Evolutionary conservation across 2,329 filamentous ascomycete genomes (phyloP).

Genomic region (Xylaria sp.): DNA sequence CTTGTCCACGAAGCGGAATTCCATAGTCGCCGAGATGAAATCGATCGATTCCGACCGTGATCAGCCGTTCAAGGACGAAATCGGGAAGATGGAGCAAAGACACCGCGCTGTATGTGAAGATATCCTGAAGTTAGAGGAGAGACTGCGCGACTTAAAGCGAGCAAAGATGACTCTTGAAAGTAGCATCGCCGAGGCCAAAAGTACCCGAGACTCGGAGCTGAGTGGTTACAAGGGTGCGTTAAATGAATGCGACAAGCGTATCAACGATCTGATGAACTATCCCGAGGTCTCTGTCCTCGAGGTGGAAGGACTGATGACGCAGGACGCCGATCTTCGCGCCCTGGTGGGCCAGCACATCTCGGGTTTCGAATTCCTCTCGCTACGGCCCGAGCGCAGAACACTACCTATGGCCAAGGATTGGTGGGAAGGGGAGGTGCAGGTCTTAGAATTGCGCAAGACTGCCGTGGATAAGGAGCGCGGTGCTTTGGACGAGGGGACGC

Average conservation of each 20-base stretch:
- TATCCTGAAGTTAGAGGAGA: constrained; percentile 73
- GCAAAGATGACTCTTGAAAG: constrained; percentile 68
- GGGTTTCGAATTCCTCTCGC: constrained; percentile 65
- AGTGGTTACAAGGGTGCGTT: constrained; percentile 76
- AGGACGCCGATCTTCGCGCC: constrained; percentile 34
- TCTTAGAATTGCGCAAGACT: constrained; percentile 64
- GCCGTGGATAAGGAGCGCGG: constrained; percentile 69
- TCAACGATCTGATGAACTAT: constrained; percentile 66
- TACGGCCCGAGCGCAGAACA: constrained; percentile 73
- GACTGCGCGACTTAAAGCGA: constrained; percentile 68
- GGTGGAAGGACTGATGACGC: constrained; percentile 53
- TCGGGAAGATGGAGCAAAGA: constrained; percentile 68
- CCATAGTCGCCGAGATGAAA: constrained; percentile 62
- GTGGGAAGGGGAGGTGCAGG: constrained; percentile 72
- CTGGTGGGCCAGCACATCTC: constrained; percentile 46
- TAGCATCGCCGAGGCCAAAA: constrained; percentile 70
- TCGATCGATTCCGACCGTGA: constrained; percentile 65
- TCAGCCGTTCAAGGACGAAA: constrained; percentile 68
- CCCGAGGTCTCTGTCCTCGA: constrained; percentile 67
- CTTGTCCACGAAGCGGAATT: constrained; percentile 61
- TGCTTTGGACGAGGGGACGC: constrained; percentile 74
- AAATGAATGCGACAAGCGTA: constrained; percentile 71
- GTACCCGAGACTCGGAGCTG: constrained; percentile 74
- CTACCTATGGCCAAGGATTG: constrained; percentile 76
- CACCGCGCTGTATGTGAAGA: constrained; percentile 65